phyloP scores from a whole-genome alignment of 2,329 filamentous ascomycete species.

The Penicillium palitans region DNA sequence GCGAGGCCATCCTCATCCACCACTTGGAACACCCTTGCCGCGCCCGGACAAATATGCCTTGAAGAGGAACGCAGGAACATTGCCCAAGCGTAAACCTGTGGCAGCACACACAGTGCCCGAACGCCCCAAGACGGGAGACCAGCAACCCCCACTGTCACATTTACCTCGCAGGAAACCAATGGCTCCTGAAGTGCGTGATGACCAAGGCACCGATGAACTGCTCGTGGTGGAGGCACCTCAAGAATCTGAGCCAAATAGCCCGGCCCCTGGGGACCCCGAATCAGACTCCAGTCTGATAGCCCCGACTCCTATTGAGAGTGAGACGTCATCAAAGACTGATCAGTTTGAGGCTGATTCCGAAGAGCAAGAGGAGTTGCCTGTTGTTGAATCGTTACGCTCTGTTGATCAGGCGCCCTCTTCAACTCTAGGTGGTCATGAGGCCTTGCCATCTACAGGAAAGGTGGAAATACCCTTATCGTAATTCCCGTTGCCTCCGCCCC shows the following conservation, averaged over 20 bases:
- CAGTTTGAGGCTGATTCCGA: background rate
- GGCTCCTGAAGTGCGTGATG: slow-evolving; percentile 33
- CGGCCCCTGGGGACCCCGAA: slow-evolving; percentile 27
- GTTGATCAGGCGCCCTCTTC: slow-evolving; percentile 12
- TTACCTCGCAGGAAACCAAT: slow-evolving; percentile 51
- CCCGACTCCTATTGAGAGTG: slow-evolving; percentile 6
- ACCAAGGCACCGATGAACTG: slow-evolving; percentile 51
- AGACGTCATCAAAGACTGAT: slow-evolving; percentile 10
- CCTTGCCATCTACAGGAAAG: background rate
- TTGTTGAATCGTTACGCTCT: slow-evolving; percentile 2
- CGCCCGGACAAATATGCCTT: slow-evolving; percentile 60
- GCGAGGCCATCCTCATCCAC: slow-evolving; percentile 76
- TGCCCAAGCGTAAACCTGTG: slow-evolving; percentile 67
- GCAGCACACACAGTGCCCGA: slow-evolving; percentile 45
- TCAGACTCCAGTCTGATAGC: slow-evolving; percentile 12
- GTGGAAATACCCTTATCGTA: slow-evolving; percentile 12
- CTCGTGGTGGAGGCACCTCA: slow-evolving; percentile 66
- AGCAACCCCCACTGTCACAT: slow-evolving; percentile 47
- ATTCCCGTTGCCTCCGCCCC: background rate
- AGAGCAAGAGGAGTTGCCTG: slow-evolving; percentile 8
- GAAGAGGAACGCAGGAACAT: slow-evolving; percentile 57
- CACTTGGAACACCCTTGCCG: slow-evolving; percentile 76
- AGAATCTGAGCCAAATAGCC: slow-evolving; percentile 56
- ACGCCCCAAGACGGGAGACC: slow-evolving; percentile 32
- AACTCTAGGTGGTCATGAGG: background rate